Evolutionary conservation across 2,329 filamentous ascomycete species (phyloP), one percentile per base, ranked within the genome.

Genomic region (Hymenoscyphus salicellus): DNA sequence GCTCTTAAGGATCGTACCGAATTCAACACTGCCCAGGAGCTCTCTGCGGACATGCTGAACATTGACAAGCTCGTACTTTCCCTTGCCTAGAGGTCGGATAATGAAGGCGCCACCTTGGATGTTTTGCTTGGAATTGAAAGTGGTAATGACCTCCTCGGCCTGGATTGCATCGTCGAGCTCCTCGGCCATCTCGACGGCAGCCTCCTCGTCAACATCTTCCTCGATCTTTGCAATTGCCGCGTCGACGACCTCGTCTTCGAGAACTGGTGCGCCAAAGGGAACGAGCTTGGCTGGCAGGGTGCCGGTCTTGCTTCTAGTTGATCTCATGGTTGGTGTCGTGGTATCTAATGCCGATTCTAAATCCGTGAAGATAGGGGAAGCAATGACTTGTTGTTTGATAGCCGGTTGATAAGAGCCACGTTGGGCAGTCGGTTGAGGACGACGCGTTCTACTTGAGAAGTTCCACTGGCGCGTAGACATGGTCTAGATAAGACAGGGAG

Each of bases 11-110:
- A 64, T 46, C 5, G 33, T 20, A 1, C 67, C 71, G 20, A 63
- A 65, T 28, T 70, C 68, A 26, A 66, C 55, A 16, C 69, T 69
- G 5, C 59, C 62, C 36, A 71, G 33, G 2, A 41, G 38, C n/a
- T 66, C 32, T n/a, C 55, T 30, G 2, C 56, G 20, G 36, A 66
- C 55, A 11, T 41, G 30, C 23, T 57, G 64, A 4, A 72, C 28
- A 14, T 66, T 68, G 38, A 72, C 55, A 20, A 68, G 55, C 61
- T 71, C 67, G 10, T 66, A 69, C 55, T 64, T 70, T 10, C 64
- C 63, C 30, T 57, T 58, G 2, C 63, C 67, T 10, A 70, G 43
- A 23, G 55, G 43, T 14, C 67, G 65, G 7, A 71, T n/a, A 26
- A 72, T 62, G 20, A 61, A 68, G 3, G 70, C 33, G 1, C 70